Evolutionary conservation across 176 grass and related monocot genomes (phyloP).

Genomic region (Themeda triandra): DNA sequence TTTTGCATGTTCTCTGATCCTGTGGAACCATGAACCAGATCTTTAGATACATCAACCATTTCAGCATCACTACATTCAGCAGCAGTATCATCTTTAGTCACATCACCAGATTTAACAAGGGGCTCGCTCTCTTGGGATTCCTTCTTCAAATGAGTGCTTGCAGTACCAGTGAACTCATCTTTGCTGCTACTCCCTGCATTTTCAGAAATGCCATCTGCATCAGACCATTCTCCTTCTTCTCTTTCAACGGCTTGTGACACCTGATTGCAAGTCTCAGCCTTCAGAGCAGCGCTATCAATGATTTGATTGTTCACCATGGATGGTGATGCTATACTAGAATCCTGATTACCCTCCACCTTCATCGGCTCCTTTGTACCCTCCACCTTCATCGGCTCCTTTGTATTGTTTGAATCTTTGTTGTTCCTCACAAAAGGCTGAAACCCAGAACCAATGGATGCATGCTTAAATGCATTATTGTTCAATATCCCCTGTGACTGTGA

Average conservation of each 20-base stretch:
- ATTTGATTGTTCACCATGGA: conserved; percentile 30
- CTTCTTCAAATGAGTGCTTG: conserved; percentile 41
- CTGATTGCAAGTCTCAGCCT: conserved; percentile 26
- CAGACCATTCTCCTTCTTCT: conserved; percentile 99
- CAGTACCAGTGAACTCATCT: conserved; percentile 38
- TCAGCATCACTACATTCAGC: conserved; percentile 48
- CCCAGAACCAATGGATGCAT: conserved; percentile 60
- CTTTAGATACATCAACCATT: conserved; percentile 51
- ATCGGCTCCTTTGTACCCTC: conserved; percentile 8
- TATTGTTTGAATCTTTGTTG: conserved; percentile 49
- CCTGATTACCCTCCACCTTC: conserved; percentile 21
- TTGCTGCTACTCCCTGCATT: conserved; percentile 45
- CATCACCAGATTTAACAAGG: conserved; percentile 28
- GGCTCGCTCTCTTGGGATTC: conserved; percentile 50
- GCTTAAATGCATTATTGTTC: conserved; percentile 92
- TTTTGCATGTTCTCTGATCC: conserved; percentile 27
- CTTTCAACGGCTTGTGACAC: conserved; percentile 58
- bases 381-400: too few relatives aligned
- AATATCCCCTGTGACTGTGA: conserved; percentile 54
- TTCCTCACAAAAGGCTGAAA: conserved; percentile 91
- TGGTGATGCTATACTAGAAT: conserved; percentile 31
- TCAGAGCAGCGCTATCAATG: conserved; percentile 18
- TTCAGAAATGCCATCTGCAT: conserved; percentile 71
- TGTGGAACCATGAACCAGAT: conserved; percentile 23
- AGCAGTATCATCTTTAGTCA: conserved; percentile 35